Percentiles rank a stretch among this genome's conserved stretches.
These are phyloP conservation scores for Cystoderma amianthinum DNA, from an alignment of 768 basidiomycete genomes.

Conservation along the genomic window DNA sequence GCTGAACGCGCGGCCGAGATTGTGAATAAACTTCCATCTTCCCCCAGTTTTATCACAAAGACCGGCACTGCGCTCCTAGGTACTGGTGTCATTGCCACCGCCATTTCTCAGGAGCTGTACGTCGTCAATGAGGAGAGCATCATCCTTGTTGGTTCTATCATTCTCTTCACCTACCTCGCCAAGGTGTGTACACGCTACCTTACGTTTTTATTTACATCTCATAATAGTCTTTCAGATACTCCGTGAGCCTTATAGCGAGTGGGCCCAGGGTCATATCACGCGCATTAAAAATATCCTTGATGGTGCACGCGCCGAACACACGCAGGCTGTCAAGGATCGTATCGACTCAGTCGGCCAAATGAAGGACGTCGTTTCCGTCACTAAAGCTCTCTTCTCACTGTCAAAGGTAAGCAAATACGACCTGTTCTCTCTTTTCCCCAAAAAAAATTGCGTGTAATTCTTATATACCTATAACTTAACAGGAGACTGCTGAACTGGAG, in stretches of 20 bases:
- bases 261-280: conserved; percentile 86
- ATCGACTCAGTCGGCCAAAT: conserved; percentile 88
- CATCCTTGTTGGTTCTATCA: conserved; percentile 75
- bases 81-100: conserved; percentile 81
- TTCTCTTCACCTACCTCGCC: conserved; percentile 77
- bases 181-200: conserved; percentile 43
- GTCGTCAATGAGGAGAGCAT: conserved; percentile 97
- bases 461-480: conserved; percentile 1
- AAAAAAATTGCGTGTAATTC: background rate
- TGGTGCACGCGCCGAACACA: conserved; percentile 81
- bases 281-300: conserved; percentile 80
- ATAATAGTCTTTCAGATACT: conserved; percentile 41
- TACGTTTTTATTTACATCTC: conserved; percentile 5
- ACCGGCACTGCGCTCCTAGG: conserved; percentile 90
- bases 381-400: conserved; percentile 82
- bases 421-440: background rate
- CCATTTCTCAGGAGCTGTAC: conserved; percentile 95
- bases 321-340: conserved; percentile 86
- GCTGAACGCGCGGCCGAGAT: conserved; percentile 85
- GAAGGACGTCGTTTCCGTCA: conserved; percentile 93
- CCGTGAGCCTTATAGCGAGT: conserved; percentile 84
- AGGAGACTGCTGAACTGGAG: conserved; percentile 94
- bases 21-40: conserved; percentile 82
- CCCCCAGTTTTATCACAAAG: conserved; percentile 87
- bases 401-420: conserved; percentile 87